Percentiles rank a stretch among this genome's conserved stretches.
These are phyloP conservation scores for Plasmodium coatneyi DNA, from an alignment of 169 alveolate species.

Conservation along the genomic window DNA sequence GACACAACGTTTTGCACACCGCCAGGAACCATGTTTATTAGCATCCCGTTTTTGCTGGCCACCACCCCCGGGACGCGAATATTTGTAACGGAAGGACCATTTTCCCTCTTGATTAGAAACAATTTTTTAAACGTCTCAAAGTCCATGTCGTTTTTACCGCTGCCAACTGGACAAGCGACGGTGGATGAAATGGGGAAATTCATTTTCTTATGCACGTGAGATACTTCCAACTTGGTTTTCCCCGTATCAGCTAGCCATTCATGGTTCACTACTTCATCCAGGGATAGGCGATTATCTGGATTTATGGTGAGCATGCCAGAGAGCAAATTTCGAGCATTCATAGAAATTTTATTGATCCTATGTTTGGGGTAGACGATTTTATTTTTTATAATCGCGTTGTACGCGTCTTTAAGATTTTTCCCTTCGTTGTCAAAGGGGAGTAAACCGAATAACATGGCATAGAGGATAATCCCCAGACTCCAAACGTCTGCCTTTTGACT, in stretches of 20 bases:
- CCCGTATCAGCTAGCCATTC: constrained; percentile 79
- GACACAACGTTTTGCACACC: neutral
- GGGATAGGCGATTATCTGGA: constrained; percentile 77
- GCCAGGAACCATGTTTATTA: neutral
- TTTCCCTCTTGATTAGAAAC: constrained; percentile 8
- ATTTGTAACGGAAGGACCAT: neutral
- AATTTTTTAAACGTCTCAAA: constrained; percentile 25
- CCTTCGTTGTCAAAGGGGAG: constrained; percentile 96
- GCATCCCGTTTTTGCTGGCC: neutral
- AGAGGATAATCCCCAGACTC: constrained; percentile 97
- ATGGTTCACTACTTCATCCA: constrained; percentile 78
- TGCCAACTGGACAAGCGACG: constrained; percentile 37
- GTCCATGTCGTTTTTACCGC: constrained; percentile 23
- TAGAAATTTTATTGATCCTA: constrained; percentile 42
- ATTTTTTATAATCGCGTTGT: constrained; percentile 72
- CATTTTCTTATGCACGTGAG: constrained; percentile 55
- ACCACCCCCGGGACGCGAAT: neutral
- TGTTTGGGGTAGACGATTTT: constrained; percentile 75
- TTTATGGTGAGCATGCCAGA: constrained; percentile 76
- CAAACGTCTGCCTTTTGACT: constrained; percentile 97
- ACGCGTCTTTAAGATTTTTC: constrained; percentile 77
- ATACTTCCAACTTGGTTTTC: constrained; percentile 46
- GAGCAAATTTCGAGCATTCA: constrained; percentile 61
- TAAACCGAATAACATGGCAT: constrained; percentile 97
- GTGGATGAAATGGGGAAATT: constrained; percentile 70